phyloP scores from a whole-genome alignment of 306 rosid genomes.

The Cucurbita argyrosperma region DNA sequence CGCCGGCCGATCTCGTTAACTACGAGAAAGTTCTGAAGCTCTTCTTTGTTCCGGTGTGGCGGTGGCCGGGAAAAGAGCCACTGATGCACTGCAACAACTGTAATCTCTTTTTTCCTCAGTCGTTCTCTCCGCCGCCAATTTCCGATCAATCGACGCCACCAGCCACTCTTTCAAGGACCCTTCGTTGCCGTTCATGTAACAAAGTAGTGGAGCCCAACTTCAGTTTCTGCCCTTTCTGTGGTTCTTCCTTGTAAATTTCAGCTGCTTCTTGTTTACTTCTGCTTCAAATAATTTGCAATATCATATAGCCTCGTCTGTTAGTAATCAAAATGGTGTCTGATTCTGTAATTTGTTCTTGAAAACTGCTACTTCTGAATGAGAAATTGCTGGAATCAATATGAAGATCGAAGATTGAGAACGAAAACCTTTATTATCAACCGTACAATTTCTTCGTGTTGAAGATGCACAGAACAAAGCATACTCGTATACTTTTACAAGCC shows the following conservation, averaged over 20 bases:
- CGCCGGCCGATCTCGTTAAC: slow-evolving; percentile 52
- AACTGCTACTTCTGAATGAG: not conserved
- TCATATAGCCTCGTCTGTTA: not conserved
- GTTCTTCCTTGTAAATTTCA: slow-evolving; percentile 33
- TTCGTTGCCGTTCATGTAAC: slow-evolving; percentile 50
- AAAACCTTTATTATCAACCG: not conserved
- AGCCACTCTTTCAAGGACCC: not conserved
- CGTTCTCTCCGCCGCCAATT: slow-evolving; percentile 30
- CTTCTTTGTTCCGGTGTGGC: slow-evolving; percentile 78
- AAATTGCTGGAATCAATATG: not conserved
- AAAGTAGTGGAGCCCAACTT: slow-evolving; percentile 42
- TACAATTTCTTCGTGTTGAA: not conserved
- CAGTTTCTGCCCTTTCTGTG: slow-evolving; percentile 74
- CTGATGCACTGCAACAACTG: slow-evolving; percentile 43
- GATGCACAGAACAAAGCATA: not conserved
- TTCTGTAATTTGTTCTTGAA: no score
- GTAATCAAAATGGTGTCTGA: not conserved
- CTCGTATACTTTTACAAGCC: not conserved
- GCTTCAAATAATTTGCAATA: slow-evolving; percentile 10
- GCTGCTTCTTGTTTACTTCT: slow-evolving; percentile 2
- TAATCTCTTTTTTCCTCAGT: slow-evolving; percentile 41
- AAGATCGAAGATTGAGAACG: not conserved
- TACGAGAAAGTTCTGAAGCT: slow-evolving; percentile 73
- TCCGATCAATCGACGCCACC: slow-evolving; percentile 12
- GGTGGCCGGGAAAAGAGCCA: slow-evolving; percentile 70